Evolutionary conservation across 495 filamentous ascomycete species (phyloP).

Genomic region (Apodospora peruviana): DNA sequence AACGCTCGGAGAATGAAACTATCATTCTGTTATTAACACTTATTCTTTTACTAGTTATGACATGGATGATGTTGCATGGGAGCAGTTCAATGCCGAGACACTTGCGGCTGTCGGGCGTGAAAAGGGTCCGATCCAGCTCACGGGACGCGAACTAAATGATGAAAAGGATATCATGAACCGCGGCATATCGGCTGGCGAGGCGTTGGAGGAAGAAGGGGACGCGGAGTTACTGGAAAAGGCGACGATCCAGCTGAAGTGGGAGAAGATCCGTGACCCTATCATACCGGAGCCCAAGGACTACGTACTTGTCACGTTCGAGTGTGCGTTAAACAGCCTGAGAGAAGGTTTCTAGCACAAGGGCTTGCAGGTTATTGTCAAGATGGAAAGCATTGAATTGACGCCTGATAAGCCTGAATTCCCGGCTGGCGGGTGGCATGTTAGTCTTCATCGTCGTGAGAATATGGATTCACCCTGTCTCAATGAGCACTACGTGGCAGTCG

Average conservation of each 20-base stretch:
- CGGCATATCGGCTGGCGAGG: too few species aligned
- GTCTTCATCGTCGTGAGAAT: neutral
- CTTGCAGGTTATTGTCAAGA: conserved; percentile 61
- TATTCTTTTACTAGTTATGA: neutral
- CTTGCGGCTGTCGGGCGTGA: neutral
- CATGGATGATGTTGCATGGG: neutral
- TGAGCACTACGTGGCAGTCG: too few species aligned
- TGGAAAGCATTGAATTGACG: conserved; percentile 56
- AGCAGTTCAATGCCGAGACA: neutral
- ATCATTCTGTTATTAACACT: neutral
- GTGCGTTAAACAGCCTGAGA: conserved; percentile 13
- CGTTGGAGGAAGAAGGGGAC: neutral
- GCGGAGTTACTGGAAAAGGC: neutral
- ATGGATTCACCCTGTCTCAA: too few species aligned
- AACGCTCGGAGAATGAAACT: neutral
- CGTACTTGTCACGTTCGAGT: conserved; percentile 26
- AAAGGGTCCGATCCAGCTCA: neutral
- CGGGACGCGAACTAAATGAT: neutral
- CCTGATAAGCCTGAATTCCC: conserved; percentile 48
- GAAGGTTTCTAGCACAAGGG: conserved; percentile 35
- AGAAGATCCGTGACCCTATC: conserved; percentile 25
- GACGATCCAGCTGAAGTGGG: conserved; percentile 17
- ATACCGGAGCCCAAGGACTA: conserved; percentile 9
- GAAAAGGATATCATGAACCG: neutral
- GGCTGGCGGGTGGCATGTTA: conserved; percentile 31